Percentiles rank a stretch among this genome's conserved stretches.
phyloP scores from a whole-genome alignment of 2,329 filamentous ascomycete species.

The Pseudocercospora cruenta region DNA sequence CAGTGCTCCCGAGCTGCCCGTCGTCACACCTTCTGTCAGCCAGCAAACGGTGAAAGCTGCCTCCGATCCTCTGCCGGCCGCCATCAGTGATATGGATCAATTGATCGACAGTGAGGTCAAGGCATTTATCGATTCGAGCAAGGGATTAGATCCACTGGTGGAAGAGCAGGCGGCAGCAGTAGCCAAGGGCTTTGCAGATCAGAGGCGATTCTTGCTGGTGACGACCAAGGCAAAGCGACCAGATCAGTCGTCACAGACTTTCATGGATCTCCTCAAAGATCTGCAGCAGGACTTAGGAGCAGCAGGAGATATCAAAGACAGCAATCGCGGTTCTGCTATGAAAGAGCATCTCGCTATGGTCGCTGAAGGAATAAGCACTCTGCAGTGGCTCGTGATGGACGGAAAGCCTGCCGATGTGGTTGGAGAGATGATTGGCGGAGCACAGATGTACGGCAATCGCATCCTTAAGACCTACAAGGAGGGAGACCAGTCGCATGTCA shows the following conservation, averaged over 20 bases:
- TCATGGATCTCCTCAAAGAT: conserved; percentile 80
- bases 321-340: conserved; percentile 72
- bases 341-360: conserved; percentile 86
- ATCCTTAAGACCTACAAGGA: conserved; percentile 91
- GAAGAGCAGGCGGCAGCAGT: conserved; percentile 71
- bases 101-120: conserved; percentile 75
- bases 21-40: conserved; percentile 28
- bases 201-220: conserved; percentile 85
- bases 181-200: conserved; percentile 73
- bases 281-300: conserved; percentile 80
- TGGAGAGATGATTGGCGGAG: conserved; percentile 77
- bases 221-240: conserved; percentile 92
- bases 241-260: conserved; percentile 69
- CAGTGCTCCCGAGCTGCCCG: conserved; percentile 37
- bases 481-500: conserved; percentile 75
- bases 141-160: conserved; percentile 68
- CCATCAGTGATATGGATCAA: conserved; percentile 85
- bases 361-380: conserved; percentile 82
- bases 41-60: conserved; percentile 36
- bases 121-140: conserved; percentile 77
- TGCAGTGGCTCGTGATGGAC: conserved; percentile 89
- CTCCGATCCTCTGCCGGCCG: conserved; percentile 64
- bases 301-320: conserved; percentile 79
- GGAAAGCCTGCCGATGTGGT: conserved; percentile 83
- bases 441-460: conserved; percentile 93